Percentiles rank a stretch among this genome's conserved stretches.
Conservation (phyloP, 495 filamentous ascomycete species). For the Penicillium ucsense region DNA sequence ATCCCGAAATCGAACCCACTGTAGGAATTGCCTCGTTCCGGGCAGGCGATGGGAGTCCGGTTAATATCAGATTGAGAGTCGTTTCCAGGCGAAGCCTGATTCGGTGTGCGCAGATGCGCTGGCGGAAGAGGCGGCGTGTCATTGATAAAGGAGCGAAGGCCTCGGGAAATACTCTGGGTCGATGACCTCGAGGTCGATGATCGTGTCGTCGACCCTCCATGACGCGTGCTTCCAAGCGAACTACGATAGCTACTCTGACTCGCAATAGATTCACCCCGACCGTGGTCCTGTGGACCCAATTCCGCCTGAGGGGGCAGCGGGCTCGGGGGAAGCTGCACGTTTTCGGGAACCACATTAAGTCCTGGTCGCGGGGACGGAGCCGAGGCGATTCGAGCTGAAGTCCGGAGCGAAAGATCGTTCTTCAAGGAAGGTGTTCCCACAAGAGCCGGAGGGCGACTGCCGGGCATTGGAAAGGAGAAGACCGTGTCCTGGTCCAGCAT, state of each 20-base stretch:
- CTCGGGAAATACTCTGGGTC: conserved; percentile 25
- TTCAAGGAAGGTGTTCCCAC: conserved; percentile 20
- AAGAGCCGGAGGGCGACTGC: conserved; percentile 24
- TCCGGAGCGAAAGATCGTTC: background rate
- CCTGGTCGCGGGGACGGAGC: conserved; percentile 11
- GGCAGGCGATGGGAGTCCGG: conserved; percentile 12
- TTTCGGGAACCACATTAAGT: conserved; percentile 10
- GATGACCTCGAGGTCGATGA: conserved; percentile 35
- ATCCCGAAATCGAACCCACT: conserved; percentile 26
- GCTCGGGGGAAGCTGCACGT: conserved; percentile 18
- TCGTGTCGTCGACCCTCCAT: conserved; percentile 28
- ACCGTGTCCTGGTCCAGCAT: conserved; percentile 46
- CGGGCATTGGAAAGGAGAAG: conserved; percentile 52
- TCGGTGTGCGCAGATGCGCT: conserved; percentile 16
- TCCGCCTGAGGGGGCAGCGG: conserved; percentile 17
- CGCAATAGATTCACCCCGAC: conserved; percentile 24
- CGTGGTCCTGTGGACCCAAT: conserved; percentile 12
- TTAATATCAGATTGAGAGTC: conserved; percentile 16
- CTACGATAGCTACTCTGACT: conserved; percentile 39
- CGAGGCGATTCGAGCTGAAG: conserved; percentile 9
- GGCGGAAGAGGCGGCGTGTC: conserved; percentile 31
- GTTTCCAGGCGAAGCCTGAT: conserved; percentile 13
- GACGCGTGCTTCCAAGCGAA: conserved; percentile 34
- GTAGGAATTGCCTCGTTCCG: conserved; percentile 16
- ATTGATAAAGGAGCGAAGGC: conserved; percentile 23